Base-by-base conservation (phyloP, 2,329 filamentous ascomycete species). In the Chaetomium sp. region DNA sequence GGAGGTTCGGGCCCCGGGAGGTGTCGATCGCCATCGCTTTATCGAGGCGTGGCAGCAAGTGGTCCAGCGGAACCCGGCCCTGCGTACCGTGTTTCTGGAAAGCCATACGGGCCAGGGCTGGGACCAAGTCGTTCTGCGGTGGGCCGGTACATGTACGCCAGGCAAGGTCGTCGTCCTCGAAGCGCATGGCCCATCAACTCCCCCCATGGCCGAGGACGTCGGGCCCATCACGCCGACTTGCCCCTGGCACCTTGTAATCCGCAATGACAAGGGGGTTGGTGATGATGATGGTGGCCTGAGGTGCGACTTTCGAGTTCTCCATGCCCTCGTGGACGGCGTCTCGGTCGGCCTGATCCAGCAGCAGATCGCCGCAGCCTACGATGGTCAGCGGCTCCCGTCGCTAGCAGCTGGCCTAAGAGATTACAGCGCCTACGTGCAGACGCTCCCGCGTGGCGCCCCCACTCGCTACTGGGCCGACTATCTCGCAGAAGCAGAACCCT, bases 1-100 rank as follows among this genome's bases (percentile, higher is more conserved):
- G 47, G 47, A 50, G 47, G 21, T 50, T 23, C 21, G 47, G 47
- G 47, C 47, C 47, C 47, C 19, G 47, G 47, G 47, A 25, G 47
- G 47, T 50, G 47, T 50, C 47, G 47, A 50, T 50, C 47, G 47
- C 47, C 47, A 23, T 50, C 47, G 47, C 47, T 50, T 50, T 50
- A 50, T 50, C 47, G 47, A 50, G 47, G 47, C 47, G 47, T 50
- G 47, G 47, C 47, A 50, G 5, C 21, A 50, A 50, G 47, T 50
- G 47, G 47, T 50, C n/a, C 47, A 50, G 47, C 47, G 47, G 47
- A 50, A 50, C 25, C 25, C 47, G 19, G 47, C 47, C 47, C 47
- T 50, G 47, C 47, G 47, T 50, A 50, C 47, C 47, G 8, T 50
- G 21, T 50, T 50, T 50, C 19, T 50, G 47, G 47, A 50, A 50